Conservation (phyloP, 75 land plant species). For the Cupressus sempervirens region DNA sequence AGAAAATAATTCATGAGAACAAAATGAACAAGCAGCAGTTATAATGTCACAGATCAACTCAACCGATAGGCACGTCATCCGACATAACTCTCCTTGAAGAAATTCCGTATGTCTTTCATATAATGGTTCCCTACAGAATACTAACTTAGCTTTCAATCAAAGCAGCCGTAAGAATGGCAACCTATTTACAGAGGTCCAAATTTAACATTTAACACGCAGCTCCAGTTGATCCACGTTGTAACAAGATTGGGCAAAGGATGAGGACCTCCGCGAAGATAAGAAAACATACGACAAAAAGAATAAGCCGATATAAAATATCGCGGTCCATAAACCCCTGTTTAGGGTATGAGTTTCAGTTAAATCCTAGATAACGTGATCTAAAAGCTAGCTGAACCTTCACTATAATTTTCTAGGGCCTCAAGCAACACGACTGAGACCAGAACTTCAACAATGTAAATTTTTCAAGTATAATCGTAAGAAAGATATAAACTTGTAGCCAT, state of each 20-base stretch:
- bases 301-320: not conserved
- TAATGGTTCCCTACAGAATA: not conserved
- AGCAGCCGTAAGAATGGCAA: not conserved
- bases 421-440: constrained; percentile 12
- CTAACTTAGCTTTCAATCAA: not conserved
- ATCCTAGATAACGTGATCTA: not conserved
- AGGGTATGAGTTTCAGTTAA: not conserved
- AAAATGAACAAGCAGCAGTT: not conserved
- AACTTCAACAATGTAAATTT: constrained; percentile 39
- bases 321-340: not conserved
- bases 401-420: not conserved
- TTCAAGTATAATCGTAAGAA: constrained; percentile 58
- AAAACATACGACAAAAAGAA: not conserved
- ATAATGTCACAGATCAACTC: not conserved
- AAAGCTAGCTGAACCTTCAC: not conserved
- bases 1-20: not conserved
- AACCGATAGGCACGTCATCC: not conserved
- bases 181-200: not conserved
- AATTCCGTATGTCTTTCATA: not conserved
- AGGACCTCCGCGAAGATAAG: not conserved
- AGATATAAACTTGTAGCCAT: no score
- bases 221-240: not conserved
- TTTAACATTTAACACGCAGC: not conserved
- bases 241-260: not conserved
- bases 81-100: not conserved